Conservation (phyloP, 352 stramenopile genomes). For the Globisporangium polare region DNA sequence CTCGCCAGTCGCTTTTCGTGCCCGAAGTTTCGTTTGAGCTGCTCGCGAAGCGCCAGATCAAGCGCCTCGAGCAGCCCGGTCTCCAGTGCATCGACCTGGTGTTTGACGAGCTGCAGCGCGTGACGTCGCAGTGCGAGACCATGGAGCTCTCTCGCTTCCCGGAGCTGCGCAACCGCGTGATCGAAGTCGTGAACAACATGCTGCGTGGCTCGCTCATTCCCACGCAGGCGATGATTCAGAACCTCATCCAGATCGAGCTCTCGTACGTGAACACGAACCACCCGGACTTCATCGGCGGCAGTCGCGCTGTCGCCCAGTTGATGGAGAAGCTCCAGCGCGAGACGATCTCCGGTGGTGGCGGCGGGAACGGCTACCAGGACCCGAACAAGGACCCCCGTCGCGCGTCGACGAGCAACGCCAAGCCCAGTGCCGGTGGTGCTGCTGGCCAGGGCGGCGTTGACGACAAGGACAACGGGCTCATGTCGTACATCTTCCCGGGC, state of each 20-base stretch:
- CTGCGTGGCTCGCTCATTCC: slow-evolving; percentile 73
- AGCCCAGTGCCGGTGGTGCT: neutral
- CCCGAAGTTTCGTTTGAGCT: slow-evolving; percentile 99
- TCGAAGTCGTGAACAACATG: slow-evolving; percentile 93
- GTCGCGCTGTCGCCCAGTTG: slow-evolving; percentile 91
- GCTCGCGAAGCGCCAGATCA: slow-evolving; percentile 97
- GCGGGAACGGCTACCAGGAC: slow-evolving; percentile 43
- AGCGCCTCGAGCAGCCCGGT: slow-evolving; percentile 92
- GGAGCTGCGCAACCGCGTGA: slow-evolving; percentile 93
- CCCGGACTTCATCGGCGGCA: slow-evolving; percentile 98
- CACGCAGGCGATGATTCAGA: slow-evolving; percentile 94
- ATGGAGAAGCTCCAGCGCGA: slow-evolving; percentile 95
- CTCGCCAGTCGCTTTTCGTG: slow-evolving; percentile 96
- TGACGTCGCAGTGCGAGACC: slow-evolving; percentile 93
- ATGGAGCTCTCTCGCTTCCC: slow-evolving; percentile 96
- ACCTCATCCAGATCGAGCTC: slow-evolving; percentile 98
- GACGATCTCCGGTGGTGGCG: slow-evolving; percentile 40
- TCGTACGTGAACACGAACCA: slow-evolving; percentile 99
- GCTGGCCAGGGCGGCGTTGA: slow-evolving; percentile 36
- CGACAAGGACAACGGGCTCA: slow-evolving; percentile 61
- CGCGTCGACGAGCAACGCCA: slow-evolving; percentile 15
- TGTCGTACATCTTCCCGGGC: slow-evolving; percentile 75
- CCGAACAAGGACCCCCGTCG: slow-evolving; percentile 50
- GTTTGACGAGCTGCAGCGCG: slow-evolving; percentile 97
- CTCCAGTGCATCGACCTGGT: slow-evolving; percentile 98